These are phyloP conservation scores for Arthrobotrys sinensis DNA, from an alignment of 2,329 filamentous ascomycete genomes.

Conservation along the genomic window DNA sequence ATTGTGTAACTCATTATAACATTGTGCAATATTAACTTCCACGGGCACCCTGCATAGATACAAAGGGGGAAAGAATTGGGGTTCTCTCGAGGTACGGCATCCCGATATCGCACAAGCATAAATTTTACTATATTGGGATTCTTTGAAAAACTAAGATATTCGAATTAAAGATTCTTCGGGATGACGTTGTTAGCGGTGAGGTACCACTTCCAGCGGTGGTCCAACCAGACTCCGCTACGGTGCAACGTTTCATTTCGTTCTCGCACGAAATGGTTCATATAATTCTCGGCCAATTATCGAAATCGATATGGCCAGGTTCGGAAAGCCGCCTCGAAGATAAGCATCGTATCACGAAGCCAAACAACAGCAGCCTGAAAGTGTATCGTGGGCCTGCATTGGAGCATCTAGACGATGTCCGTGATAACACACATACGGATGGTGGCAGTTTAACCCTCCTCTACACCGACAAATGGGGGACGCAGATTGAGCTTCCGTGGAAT, in stretches of 20 bases:
- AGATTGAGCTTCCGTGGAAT: conserved; percentile 62
- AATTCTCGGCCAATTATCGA: conserved; percentile 10
- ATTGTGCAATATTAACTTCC: not conserved
- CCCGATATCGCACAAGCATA: too few species aligned
- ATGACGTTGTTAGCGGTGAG: conserved; percentile 3
- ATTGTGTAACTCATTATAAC: not conserved
- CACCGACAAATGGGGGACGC: conserved; percentile 65
- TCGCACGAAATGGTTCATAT: conserved; percentile 19
- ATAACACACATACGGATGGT: conserved; percentile 65
- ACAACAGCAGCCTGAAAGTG: conserved; percentile 32
- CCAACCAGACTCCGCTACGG: conserved; percentile 3
- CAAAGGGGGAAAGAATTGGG: conserved; percentile 39
- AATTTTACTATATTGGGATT: too few species aligned
- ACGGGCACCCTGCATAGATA: conserved; percentile 10
- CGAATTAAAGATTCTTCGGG: conserved; percentile 25
- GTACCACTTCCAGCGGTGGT: not conserved
- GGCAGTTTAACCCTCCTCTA: conserved; percentile 65
- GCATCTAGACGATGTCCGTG: conserved; percentile 57
- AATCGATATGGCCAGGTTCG: conserved; percentile 28
- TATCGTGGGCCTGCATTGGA: conserved; percentile 32
- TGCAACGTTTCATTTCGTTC: conserved; percentile 19
- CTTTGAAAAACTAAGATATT: too few species aligned
- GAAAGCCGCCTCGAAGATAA: not conserved
- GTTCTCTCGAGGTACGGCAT: conserved; percentile 29
- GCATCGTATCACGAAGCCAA: not conserved